A percentile compares a stretch with the other conserved stretches of the same genome.
These are phyloP conservation scores for Phaeosphaeriaceae sp. DNA, from an alignment of 2,329 filamentous ascomycete species.

Conservation along the genomic window DNA sequence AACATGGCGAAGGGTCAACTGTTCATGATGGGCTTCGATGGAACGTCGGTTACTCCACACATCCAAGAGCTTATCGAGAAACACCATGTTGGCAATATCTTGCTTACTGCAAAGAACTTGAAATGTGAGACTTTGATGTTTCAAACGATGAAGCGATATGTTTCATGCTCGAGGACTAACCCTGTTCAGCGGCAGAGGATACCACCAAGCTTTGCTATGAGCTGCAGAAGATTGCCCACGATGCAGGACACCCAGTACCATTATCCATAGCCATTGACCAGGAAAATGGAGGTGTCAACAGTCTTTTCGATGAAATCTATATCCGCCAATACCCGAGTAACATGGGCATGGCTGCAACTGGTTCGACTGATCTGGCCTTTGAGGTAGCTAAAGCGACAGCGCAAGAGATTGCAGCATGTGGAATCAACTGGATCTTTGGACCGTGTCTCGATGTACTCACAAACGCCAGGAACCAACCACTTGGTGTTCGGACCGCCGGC, in stretches of 20 bases:
- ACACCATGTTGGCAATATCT: conserved; percentile 87
- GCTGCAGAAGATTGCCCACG: conserved; percentile 87
- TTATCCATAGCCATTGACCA: conserved; percentile 92
- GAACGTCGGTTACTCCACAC: conserved; percentile 82
- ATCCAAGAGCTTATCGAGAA: conserved; percentile 82
- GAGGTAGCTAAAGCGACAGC: conserved; percentile 92
- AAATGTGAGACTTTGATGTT: conserved; percentile 67
- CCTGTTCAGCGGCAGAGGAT: conserved; percentile 79
- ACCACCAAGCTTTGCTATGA: conserved; percentile 88
- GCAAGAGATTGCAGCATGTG: conserved; percentile 88
- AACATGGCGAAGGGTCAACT: conserved; percentile 73
- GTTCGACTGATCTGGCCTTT: conserved; percentile 83
- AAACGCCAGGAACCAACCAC: conserved; percentile 87
- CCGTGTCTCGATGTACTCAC: conserved; percentile 93
- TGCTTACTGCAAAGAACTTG: conserved; percentile 83
- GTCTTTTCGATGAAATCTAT: conserved; percentile 92
- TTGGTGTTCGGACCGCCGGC: conserved; percentile 87
- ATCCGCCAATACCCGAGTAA: conserved; percentile 96
- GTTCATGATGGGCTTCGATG: conserved; percentile 87
- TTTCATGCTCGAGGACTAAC: conserved; percentile 26
- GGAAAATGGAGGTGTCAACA: conserved; percentile 98
- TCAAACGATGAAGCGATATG: conserved; percentile 10
- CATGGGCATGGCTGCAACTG: conserved; percentile 95
- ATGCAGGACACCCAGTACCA: conserved; percentile 88
- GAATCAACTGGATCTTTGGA: conserved; percentile 94